Conservation (phyloP, 306 rosid genomes). For the barrel medic (Medicago truncatula) region MtrunA17r5.0-ANR NC_053043.1:45501001-45501500, state of each 20-base stretch:
- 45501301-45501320: conserved; percentile 21
- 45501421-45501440: background rate
- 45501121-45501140: conserved; percentile 11
- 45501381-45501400: conserved; percentile 3
- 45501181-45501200: conserved; percentile 31
- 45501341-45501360: conserved; percentile 34
- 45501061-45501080: conserved; percentile 15
- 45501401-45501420: conserved; percentile 7
- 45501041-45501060: conserved; percentile 15
- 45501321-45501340: conserved; percentile 27
- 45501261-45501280: background rate
- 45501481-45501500: background rate
- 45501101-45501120: background rate
- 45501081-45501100: conserved; percentile 12
- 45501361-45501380: background rate
- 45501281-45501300: background rate
- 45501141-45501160: background rate
- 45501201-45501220: conserved; percentile 49
- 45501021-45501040: background rate
- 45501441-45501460: background rate
- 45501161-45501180: conserved; percentile 4
- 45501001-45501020: background rate
- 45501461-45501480: background rate
- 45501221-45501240: background rate
- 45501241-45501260: background rate